These are phyloP conservation scores for Odontarrhena argentea DNA, from an alignment of 345 rosid genomes.

Conservation along the genomic window DNA sequence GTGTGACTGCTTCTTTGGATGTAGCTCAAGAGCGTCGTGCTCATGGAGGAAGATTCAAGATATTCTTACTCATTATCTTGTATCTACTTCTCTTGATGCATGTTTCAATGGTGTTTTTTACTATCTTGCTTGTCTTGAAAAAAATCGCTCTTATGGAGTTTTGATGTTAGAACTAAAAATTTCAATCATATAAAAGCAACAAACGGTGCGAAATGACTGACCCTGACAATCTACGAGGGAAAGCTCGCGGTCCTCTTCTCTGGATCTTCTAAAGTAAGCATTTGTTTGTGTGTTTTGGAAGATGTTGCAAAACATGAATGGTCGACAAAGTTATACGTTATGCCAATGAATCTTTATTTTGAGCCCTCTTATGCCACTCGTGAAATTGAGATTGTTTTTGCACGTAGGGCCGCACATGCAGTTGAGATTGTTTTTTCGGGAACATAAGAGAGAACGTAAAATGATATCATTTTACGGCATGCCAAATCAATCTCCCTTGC, in stretches of 20 bases:
- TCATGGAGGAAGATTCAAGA: no score
- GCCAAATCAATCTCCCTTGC: no score
- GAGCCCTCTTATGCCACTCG: neutral
- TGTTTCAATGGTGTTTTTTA: conserved; percentile 26
- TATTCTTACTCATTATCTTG: conserved; percentile 17
- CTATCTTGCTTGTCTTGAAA: conserved; percentile 19
- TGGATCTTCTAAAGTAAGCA: neutral
- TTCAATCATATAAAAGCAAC: conserved; percentile 4
- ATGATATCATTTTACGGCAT: no score
- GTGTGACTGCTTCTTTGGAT: no score
- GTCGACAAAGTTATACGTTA: neutral
- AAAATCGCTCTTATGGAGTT: neutral
- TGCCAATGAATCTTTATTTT: conserved; percentile 1
- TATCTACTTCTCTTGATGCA: conserved; percentile 5
- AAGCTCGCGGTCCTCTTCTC: conserved; percentile 8
- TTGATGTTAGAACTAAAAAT: conserved; percentile 13
- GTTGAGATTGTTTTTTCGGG: no score
- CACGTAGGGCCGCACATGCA: neutral
- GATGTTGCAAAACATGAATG: conserved; percentile 19
- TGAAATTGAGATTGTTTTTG: conserved; percentile 20
- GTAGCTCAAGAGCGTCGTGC: no score
- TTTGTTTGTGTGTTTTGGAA: conserved; percentile 17
- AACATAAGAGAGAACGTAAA: no score
- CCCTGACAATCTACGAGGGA: conserved; percentile 18
- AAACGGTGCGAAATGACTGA: neutral